Base-by-base conservation (phyloP, 139 green algal species). In the Asterochloris erici region DNA sequence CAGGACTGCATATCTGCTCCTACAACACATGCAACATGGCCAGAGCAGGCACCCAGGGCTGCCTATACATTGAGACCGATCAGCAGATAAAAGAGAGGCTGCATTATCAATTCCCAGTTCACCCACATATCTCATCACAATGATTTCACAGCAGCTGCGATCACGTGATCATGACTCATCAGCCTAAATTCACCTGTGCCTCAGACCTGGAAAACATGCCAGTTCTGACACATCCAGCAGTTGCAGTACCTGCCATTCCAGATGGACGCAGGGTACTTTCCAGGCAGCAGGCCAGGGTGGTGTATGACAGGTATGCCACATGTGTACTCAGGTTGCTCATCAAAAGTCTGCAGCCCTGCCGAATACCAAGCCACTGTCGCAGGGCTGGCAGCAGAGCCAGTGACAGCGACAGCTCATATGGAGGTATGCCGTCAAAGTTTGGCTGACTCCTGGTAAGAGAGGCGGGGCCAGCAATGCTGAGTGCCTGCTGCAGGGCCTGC, bases 321-420 rank as follows among this genome's bases (percentile, higher is more conserved):
- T 38, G 27, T 11, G 74, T 21, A 17, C 16, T 26, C 10, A 16
- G 63, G 11, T 26, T 19, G 14, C 14, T 1, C 16, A n/a, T 11
- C 19, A 13, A 0, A 38, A 23, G 71, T 17, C 24, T 19, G 29
- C 60, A 12, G 0, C 4, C 47, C n/a, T 54, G 28, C n/a, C 14
- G 47, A 64, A 24, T 14, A 47, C 10, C 21, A 24, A 38, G 23
- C 15, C 9, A 13, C 69, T 61, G 38, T n/a, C 68, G 74, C 76
- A 80, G 76, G 24, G 76, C 76, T n/a, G 76, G 76, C 47, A n/a
- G 60, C 68, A 21, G n/a, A 11, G 68, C 68, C 60, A 68, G 54
- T 15, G 76, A 80, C 60, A 80, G 76, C 47, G 47, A 62, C 60
- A 80, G 76, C 21, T 61, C 68, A 2, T 80, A 80, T 27, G 76